Percentiles rank a stretch among this genome's conserved stretches.
Conservation (phyloP, 2,329 filamentous ascomycete genomes). For the Phialophora expanda region DNA sequence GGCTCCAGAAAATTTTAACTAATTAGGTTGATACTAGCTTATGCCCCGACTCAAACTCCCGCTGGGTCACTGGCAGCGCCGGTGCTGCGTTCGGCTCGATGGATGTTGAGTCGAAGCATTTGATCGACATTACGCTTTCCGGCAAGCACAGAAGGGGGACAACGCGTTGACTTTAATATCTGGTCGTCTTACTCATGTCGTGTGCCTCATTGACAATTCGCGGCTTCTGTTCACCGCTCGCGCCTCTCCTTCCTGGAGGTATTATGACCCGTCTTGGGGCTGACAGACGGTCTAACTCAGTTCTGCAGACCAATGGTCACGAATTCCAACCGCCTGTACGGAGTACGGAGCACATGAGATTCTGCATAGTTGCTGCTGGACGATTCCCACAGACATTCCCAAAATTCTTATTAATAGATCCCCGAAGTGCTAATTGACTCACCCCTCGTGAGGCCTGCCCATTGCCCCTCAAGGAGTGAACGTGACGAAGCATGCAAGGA, state of each 20-base stretch:
- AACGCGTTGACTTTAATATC: background rate
- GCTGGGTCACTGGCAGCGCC: background rate
- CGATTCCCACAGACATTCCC: background rate
- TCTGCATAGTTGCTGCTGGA: background rate
- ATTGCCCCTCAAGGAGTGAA: background rate
- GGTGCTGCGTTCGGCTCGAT: slow-evolving; percentile 10
- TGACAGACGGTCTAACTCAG: background rate
- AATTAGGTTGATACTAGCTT: background rate
- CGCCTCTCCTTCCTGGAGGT: background rate
- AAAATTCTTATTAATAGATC: background rate
- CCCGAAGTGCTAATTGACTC: background rate
- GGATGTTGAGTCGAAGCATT: slow-evolving; percentile 9
- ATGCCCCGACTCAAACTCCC: background rate
- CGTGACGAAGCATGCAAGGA: background rate
- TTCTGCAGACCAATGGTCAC: background rate
- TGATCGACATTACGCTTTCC: slow-evolving; percentile 5
- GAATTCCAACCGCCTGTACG: background rate
- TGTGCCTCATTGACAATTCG: slow-evolving; percentile 15
- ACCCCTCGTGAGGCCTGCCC: background rate
- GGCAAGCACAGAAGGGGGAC: background rate
- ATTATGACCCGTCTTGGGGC: background rate
- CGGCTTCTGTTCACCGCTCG: background rate
- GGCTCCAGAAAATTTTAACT: background rate
- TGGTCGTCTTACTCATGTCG: slow-evolving; percentile 22
- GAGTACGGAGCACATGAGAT: background rate